Evolutionary conservation across 1,139 yeast genomes (phyloP).

Genomic region (Candida sanyaensis): DNA sequence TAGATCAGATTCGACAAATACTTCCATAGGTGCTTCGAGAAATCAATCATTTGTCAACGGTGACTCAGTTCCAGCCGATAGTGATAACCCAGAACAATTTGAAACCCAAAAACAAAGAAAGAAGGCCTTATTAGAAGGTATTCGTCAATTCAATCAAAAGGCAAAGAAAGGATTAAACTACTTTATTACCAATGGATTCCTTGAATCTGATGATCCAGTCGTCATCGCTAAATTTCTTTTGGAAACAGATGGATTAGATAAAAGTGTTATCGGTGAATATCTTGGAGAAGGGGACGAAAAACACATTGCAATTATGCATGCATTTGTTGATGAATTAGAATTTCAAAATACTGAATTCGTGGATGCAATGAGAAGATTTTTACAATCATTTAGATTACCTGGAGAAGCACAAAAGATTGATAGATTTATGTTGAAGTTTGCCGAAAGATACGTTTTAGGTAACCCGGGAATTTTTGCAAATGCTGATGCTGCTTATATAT

Average conservation of each 20-base stretch:
- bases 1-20: slow-evolving; percentile 43
- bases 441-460: slow-evolving; percentile 85
- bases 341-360: slow-evolving; percentile 71
- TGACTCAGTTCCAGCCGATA: slow-evolving; percentile 27
- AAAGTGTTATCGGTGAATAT: slow-evolving; percentile 84
- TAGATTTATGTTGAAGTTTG: slow-evolving; percentile 94
- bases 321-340: slow-evolving; percentile 87
- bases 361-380: slow-evolving; percentile 79
- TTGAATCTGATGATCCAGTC: slow-evolving; percentile 58
- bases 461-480: slow-evolving; percentile 85
- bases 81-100: slow-evolving; percentile 82
- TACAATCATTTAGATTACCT: slow-evolving; percentile 90
- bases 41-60: slow-evolving; percentile 36
- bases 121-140: slow-evolving; percentile 76
- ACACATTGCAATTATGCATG: slow-evolving; percentile 85
- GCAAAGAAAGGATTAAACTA: slow-evolving; percentile 77
- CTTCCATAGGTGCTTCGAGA: slow-evolving; percentile 30
- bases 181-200: slow-evolving; percentile 63
- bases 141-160: slow-evolving; percentile 77
- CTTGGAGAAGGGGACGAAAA: slow-evolving; percentile 87
- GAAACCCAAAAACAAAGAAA: slow-evolving; percentile 84
- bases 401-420: slow-evolving; percentile 99
- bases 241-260: slow-evolving; percentile 79
- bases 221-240: slow-evolving; percentile 76
- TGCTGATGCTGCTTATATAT: slow-evolving; percentile 91